Conservation (phyloP, 2,329 filamentous ascomycete species). For the Nigrograna mackinnonii region DNA sequence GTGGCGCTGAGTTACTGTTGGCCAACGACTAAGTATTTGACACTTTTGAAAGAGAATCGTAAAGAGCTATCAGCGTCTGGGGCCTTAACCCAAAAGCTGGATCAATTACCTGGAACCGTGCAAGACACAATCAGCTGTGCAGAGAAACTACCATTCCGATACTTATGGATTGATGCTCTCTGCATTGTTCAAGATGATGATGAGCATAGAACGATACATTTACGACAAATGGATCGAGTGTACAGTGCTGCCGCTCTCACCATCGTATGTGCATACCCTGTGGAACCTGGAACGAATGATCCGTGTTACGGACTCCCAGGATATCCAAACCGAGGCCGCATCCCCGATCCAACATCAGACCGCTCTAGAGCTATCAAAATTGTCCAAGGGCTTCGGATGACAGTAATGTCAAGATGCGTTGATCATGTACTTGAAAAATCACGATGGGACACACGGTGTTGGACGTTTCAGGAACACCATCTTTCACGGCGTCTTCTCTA, state of each 20-base stretch:
- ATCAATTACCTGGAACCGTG: background rate
- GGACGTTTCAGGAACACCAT: too few relatives aligned
- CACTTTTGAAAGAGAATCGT: background rate
- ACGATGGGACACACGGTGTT: too few relatives aligned
- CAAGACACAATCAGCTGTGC: background rate
- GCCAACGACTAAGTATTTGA: background rate
- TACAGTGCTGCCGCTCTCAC: background rate
- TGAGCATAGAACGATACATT: background rate
- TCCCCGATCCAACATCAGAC: too few relatives aligned
- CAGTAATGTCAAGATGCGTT: too few relatives aligned
- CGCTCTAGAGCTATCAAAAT: too few relatives aligned
- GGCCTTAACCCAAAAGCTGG: background rate
- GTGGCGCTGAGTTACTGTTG: background rate
- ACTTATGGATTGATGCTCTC: background rate
- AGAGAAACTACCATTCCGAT: background rate
- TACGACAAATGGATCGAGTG: background rate
- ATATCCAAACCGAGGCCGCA: too few relatives aligned
- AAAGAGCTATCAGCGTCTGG: background rate
- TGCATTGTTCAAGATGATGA: background rate
- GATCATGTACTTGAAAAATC: too few relatives aligned
- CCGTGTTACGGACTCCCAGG: too few relatives aligned
- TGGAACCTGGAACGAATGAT: too few relatives aligned
- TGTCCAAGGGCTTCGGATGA: too few relatives aligned
- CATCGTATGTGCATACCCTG: background rate
- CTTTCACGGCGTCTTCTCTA: too few relatives aligned